These are phyloP conservation scores for Pseudomassariella vexata DNA, from an alignment of 2,329 filamentous ascomycete species.

Conservation along the genomic window DNA sequence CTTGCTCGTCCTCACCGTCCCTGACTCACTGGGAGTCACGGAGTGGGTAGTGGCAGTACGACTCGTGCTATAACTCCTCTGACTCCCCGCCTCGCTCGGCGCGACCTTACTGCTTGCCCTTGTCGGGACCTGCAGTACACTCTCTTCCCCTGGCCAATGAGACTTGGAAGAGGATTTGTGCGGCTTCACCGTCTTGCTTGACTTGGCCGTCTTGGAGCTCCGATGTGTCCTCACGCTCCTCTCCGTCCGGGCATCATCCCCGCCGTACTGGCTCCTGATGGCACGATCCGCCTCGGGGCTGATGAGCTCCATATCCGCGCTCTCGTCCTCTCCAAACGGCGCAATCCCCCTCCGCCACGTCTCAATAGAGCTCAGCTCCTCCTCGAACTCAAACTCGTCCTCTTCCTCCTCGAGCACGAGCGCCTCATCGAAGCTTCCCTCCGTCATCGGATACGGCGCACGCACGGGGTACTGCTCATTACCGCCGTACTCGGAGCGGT, in stretches of 20 bases:
- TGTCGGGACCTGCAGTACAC: not conserved
- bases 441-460: constrained; percentile 2
- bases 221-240: constrained; percentile 21
- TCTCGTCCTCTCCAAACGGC: constrained; percentile 38
- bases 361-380: constrained; percentile 54
- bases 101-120: not conserved
- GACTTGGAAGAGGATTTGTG: constrained; percentile 13
- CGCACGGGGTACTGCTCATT: constrained; percentile 20
- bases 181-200: constrained; percentile 22
- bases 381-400: no score
- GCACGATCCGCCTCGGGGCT: constrained; percentile 48
- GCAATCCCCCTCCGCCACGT: constrained; percentile 53
- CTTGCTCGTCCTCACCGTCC: constrained; percentile 29
- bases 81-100: constrained; percentile 29
- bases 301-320: constrained; percentile 50
- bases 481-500: constrained; percentile 2
- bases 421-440: constrained; percentile 43
- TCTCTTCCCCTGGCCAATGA: not conserved
- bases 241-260: constrained; percentile 28
- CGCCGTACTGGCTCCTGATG: constrained; percentile 32
- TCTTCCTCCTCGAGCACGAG: constrained; percentile 51
- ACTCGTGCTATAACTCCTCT: constrained; percentile 22
- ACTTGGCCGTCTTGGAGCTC: constrained; percentile 22
- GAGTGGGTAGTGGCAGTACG: constrained; percentile 21
- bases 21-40: no score